Evolutionary conservation across 306 rosid genomes (phyloP).

Genomic region (Citrullus mucosospermus): DNA sequence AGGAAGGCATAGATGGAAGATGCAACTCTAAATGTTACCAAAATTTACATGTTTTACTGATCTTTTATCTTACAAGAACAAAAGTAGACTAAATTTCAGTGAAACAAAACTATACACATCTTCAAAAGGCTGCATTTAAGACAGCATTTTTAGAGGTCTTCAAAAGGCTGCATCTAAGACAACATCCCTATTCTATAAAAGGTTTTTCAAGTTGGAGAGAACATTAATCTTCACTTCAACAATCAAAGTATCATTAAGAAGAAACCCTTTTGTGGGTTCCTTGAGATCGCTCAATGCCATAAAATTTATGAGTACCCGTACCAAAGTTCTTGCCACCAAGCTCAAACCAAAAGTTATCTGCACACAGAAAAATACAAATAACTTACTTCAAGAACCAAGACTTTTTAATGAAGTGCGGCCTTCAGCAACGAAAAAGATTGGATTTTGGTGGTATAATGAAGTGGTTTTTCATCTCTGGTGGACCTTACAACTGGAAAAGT

Average conservation of each 20-base stretch:
- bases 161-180: too few relatives aligned
- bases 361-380: neutral
- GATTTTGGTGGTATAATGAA: neutral
- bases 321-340: neutral
- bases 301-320: neutral
- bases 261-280: neutral
- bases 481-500: neutral
- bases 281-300: neutral
- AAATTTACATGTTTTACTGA: too few relatives aligned
- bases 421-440: neutral
- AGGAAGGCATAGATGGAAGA: too few relatives aligned
- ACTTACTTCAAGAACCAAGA: neutral
- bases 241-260: neutral
- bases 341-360: neutral
- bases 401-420: rapidly evolving
- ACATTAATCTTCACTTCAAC: neutral
- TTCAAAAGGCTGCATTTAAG: too few relatives aligned
- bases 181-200: neutral
- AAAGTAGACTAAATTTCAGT: too few relatives aligned
- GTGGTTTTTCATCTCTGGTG: neutral
- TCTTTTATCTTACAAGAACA: too few relatives aligned
- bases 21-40: too few relatives aligned
- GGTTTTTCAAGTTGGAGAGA: too few relatives aligned
- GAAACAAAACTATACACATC: too few relatives aligned
- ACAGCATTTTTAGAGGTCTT: too few relatives aligned